Evolutionary conservation across 768 basidiomycete genomes (phyloP), one percentile per base, ranked within the genome.

Genomic region (Cyathus striatus): DNA sequence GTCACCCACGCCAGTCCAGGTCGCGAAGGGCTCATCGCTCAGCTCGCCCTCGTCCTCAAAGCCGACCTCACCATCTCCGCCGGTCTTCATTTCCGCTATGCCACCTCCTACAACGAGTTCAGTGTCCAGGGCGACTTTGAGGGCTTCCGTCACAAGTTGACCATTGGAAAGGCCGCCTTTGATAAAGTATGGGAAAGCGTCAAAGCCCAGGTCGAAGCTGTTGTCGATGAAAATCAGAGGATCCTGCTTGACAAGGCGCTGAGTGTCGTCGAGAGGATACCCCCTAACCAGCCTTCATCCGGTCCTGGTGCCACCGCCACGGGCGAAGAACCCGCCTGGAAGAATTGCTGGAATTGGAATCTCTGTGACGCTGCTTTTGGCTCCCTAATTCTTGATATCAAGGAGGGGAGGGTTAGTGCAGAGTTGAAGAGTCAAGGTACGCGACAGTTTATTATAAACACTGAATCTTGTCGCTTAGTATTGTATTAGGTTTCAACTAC

Each of bases 281-380:
- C 94, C 1, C 66, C 74, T 4, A 50, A 70, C 0, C 64, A 72
- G 35, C 68, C 76, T 20, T 66, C 72, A 37, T 55, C 63, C 30
- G 69, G 65, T 17, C 70, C 75, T 4, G 72, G 69, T 0, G 70
- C 75, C 6, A 69, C 75, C 1, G 69, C 74, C 6, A 71, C 76
- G 2, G 75, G 77, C 2, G 95, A 99, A 60, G 93, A 97, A 53
- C 82, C 86, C 3, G 83, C 90, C 0, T 99, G 96, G 96, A 99
- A 97, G 65, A 97, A 96, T 60, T 92, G 90, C 60, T 97, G 95
- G 95, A 92, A 96, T 60, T 96, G 95, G 95, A 95, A 97, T 56
- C 67, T 98, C 33, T 93, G 93, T 49, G 96, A 99, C 53, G 95
- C 95, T 5, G 89, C 92, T 2, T 96, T 86, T 47, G 95, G 96